These are phyloP conservation scores for Colletotrichum sp. DNA, from an alignment of 2,329 filamentous ascomycete genomes.

Conservation along the genomic window DNA sequence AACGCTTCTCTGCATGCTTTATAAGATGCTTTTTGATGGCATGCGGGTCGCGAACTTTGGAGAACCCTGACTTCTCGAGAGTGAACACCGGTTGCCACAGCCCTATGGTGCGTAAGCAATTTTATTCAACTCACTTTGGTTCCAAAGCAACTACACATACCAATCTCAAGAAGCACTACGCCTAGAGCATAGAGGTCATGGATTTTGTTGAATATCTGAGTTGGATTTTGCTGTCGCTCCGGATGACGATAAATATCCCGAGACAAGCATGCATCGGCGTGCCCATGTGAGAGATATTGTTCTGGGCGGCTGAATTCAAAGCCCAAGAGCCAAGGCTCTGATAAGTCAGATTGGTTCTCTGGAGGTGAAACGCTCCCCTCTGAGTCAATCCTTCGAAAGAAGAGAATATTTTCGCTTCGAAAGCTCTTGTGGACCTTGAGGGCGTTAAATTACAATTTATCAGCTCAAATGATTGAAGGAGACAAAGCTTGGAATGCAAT, in stretches of 20 bases:
- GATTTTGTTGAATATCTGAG: not conserved
- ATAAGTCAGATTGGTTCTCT: not conserved
- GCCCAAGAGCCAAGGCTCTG: not conserved
- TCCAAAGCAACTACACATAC: rapidly evolving
- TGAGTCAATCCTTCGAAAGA: not conserved
- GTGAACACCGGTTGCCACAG: not conserved
- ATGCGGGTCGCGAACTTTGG: not conserved
- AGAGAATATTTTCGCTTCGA: not conserved
- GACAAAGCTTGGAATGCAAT: no score
- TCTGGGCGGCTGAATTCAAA: not conserved
- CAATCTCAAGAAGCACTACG: not conserved
- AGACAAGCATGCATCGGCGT: not conserved
- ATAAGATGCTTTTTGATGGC: not conserved
- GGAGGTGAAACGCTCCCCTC: not conserved
- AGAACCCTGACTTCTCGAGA: not conserved
- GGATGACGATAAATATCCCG: not conserved
- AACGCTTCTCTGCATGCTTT: not conserved
- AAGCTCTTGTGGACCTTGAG: not conserved
- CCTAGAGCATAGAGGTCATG: not conserved
- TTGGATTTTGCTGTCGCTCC: not conserved
- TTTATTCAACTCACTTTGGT: rapidly evolving
- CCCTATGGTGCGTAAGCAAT: not conserved
- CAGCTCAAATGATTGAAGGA: no score
- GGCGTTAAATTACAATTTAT: no score
- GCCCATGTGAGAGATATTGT: rapidly evolving